A percentile compares a stretch with the other conserved stretches of the same genome.
These are phyloP conservation scores for Globisporangium polare DNA, from an alignment of 352 stramenopile species.

Conservation along the genomic window DNA sequence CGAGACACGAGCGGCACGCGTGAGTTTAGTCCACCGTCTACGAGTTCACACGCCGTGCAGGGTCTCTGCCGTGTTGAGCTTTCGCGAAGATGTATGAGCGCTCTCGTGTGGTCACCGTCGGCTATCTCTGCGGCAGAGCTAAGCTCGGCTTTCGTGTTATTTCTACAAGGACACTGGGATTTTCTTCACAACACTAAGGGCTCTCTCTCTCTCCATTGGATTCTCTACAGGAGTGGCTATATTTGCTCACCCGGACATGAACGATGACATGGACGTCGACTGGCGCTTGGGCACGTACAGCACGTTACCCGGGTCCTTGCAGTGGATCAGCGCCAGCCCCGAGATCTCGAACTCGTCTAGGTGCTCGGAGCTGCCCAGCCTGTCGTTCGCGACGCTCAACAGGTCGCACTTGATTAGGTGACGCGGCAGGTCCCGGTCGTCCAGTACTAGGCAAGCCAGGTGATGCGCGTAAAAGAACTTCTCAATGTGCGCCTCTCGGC, in stretches of 20 bases:
- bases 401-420: slow-evolving; percentile 43
- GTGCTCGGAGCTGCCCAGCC: slow-evolving; percentile 47
- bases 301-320: slow-evolving; percentile 33
- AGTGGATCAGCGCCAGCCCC: slow-evolving; percentile 39
- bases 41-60: no score
- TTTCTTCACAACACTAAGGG: background rate
- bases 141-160: background rate
- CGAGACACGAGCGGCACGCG: no score
- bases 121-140: no score
- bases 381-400: slow-evolving; percentile 43
- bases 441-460: slow-evolving; percentile 37
- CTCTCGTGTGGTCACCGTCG: no score
- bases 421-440: slow-evolving; percentile 31
- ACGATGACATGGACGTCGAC: slow-evolving; percentile 9
- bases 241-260: background rate
- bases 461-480: slow-evolving; percentile 42
- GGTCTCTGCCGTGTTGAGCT: no score
- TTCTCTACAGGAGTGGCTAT: background rate
- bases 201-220: background rate
- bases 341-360: slow-evolving; percentile 57
- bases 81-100: no score
- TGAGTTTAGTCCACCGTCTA: no score
- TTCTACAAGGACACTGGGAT: background rate
- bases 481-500: slow-evolving; percentile 38
- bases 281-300: slow-evolving; percentile 17